Evolutionary conservation across 2,329 filamentous ascomycete species (phyloP).

Genomic region (Clathrospora elynae): DNA sequence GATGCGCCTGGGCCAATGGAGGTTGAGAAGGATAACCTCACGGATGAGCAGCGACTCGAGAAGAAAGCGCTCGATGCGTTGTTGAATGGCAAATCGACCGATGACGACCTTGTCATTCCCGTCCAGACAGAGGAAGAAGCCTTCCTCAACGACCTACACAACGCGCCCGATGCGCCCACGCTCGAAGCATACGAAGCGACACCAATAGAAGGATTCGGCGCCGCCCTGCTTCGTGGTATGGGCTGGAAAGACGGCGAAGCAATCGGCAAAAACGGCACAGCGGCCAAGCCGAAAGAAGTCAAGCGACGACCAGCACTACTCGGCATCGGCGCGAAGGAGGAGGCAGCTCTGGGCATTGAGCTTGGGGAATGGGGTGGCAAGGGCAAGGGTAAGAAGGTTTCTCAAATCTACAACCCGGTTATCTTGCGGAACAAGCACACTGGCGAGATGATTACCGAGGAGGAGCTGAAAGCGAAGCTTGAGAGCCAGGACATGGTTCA

Average conservation of each 20-base stretch:
- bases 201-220: conserved; percentile 93
- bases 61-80: conserved; percentile 59
- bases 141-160: conserved; percentile 70
- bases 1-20: conserved; percentile 30
- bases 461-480: conserved; percentile 61
- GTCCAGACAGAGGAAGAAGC: conserved; percentile 64
- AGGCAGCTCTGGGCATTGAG: conserved; percentile 66
- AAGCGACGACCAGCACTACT: conserved; percentile 79
- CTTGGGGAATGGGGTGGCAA: conserved; percentile 72
- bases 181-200: conserved; percentile 85
- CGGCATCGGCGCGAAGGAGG: conserved; percentile 85
- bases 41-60: conserved; percentile 51
- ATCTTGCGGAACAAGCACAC: conserved; percentile 66
- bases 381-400: conserved; percentile 53
- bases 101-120: conserved; percentile 49
- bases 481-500: conserved; percentile 55
- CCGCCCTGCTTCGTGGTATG: conserved; percentile 88
- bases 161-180: conserved; percentile 75
- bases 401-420: conserved; percentile 65
- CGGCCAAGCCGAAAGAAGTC: conserved; percentile 63
- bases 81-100: conserved; percentile 45
- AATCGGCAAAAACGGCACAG: conserved; percentile 56
- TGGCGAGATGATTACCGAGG: conserved; percentile 66
- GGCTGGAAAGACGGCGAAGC: conserved; percentile 80
- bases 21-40: conserved; percentile 38